Evolutionary conservation across 257 asterid genomes (phyloP).

Genomic region (Nicotiana tomentosiformis): DNA sequence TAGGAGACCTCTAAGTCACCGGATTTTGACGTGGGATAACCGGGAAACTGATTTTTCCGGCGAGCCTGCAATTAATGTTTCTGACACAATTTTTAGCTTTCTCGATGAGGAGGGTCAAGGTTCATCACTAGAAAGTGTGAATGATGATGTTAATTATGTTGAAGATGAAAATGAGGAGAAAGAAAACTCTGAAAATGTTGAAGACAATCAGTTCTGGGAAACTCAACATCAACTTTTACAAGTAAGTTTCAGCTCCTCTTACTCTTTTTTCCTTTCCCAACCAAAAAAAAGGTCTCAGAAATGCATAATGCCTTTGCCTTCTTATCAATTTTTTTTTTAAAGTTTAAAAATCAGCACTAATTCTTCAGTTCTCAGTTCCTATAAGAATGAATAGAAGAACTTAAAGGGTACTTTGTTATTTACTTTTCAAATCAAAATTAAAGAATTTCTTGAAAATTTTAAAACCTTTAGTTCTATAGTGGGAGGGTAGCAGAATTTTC

Average conservation of each 20-base stretch:
- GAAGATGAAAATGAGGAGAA: slow-evolving; percentile 26
- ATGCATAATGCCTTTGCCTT: not conserved
- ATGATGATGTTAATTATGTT: slow-evolving; percentile 2
- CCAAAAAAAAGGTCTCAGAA: not conserved
- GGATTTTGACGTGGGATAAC: slow-evolving; percentile 52
- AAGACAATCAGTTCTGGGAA: slow-evolving; percentile 59
- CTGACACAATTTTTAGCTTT: slow-evolving; percentile 74
- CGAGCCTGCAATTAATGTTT: slow-evolving; percentile 46
- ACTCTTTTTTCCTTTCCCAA: not conserved
- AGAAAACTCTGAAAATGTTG: slow-evolving; percentile 24
- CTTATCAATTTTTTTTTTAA: not conserved
- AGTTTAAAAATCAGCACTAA: not conserved
- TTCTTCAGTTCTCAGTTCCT: too few relatives aligned
- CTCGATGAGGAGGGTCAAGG: slow-evolving; percentile 39
- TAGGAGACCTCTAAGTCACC: slow-evolving; percentile 37
- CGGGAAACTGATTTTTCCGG: slow-evolving; percentile 43
- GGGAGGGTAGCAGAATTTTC: not conserved
- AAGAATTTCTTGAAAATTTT: not conserved
- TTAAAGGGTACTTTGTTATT: not conserved
- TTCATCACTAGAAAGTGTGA: slow-evolving; percentile 33
- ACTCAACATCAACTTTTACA: slow-evolving; percentile 55
- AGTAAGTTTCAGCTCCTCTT: slow-evolving; percentile 28
- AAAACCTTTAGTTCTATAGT: not conserved
- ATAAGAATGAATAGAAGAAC: too few relatives aligned
- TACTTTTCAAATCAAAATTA: not conserved